These are phyloP conservation scores for Allantophomopsis cytisporea DNA, from an alignment of 2,329 filamentous ascomycete species.

Conservation along the genomic window DNA sequence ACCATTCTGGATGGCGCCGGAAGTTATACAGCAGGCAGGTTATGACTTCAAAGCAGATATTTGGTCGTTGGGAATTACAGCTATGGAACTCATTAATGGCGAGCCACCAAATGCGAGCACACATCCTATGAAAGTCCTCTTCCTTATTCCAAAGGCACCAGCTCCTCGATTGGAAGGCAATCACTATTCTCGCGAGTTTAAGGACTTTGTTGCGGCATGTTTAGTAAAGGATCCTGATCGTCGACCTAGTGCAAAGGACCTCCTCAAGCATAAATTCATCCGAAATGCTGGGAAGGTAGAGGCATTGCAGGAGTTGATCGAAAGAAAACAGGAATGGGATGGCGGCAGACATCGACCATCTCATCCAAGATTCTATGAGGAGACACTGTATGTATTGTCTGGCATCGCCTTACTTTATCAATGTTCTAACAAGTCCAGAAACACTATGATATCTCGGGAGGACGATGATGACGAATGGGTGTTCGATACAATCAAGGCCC, in stretches of 20 bases:
- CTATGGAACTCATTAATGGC: conserved; percentile 77
- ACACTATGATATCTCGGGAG: conserved; percentile 50
- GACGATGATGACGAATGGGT: conserved; percentile 76
- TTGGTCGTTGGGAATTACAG: conserved; percentile 86
- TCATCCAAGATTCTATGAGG: conserved; percentile 80
- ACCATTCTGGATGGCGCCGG: conserved; percentile 94
- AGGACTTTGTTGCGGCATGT: conserved; percentile 84
- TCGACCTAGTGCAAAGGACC: conserved; percentile 71
- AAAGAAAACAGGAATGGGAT: conserved; percentile 72
- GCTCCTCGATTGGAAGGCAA: conserved; percentile 72
- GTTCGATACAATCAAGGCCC: conserved; percentile 78
- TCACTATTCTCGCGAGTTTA: conserved; percentile 77
- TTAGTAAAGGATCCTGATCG: conserved; percentile 84
- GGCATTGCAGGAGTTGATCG: conserved; percentile 73
- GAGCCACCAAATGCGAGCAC: conserved; percentile 79
- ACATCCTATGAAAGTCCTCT: conserved; percentile 88
- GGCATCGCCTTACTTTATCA: background rate
- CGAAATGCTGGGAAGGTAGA: conserved; percentile 78
- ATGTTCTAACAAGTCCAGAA: conserved; percentile 23
- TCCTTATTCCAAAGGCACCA: conserved; percentile 79
- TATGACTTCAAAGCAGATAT: conserved; percentile 87
- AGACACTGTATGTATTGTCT: conserved; percentile 51
- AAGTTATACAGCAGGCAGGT: conserved; percentile 79
- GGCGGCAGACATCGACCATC: conserved; percentile 54
- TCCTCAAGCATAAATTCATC: conserved; percentile 82